Conservation (phyloP, 1,284 basidiomycete species). For the Trametes pubescens region DNA sequence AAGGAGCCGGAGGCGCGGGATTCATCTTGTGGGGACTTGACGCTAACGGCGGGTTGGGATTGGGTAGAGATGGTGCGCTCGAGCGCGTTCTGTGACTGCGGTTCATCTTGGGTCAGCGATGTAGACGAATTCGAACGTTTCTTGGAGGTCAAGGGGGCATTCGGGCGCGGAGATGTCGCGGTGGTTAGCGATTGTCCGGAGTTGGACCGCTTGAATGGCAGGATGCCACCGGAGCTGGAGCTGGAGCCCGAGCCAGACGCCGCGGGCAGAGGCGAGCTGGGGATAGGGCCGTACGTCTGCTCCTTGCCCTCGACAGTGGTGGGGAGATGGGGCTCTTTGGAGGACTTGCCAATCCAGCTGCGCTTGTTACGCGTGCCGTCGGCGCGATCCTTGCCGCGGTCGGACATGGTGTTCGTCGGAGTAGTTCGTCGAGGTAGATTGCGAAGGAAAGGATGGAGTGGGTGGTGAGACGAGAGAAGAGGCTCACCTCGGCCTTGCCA, state of each 20-base stretch:
- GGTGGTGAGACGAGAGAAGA: conserved; percentile 10
- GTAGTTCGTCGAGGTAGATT: neutral
- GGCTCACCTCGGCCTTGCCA: conserved; percentile 44
- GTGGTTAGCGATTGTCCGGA: conserved; percentile 44
- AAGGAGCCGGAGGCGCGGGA: conserved; percentile 56
- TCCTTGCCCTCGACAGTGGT: conserved; percentile 46
- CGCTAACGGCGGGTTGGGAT: conserved; percentile 21
- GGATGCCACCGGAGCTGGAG: conserved; percentile 25
- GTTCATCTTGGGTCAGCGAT: conserved; percentile 49
- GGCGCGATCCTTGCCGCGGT: conserved; percentile 35
- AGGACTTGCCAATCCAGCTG: conserved; percentile 44
- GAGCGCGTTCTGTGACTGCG: conserved; percentile 57
- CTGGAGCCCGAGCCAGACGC: conserved; percentile 13
- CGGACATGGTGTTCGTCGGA: conserved; percentile 36
- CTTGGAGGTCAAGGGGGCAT: conserved; percentile 42
- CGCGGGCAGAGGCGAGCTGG: conserved; percentile 25
- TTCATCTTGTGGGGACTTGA: conserved; percentile 37
- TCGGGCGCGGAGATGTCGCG: conserved; percentile 41
- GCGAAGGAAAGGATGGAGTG: conserved; percentile 8
- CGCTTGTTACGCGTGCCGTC: conserved; percentile 39
- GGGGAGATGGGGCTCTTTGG: conserved; percentile 39
- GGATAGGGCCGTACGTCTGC: conserved; percentile 38
- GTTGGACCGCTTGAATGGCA: conserved; percentile 41
- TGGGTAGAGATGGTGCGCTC: conserved; percentile 59
- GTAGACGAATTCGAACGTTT: conserved; percentile 41